Percentiles rank a stretch among this genome's conserved stretches.
Evolutionary conservation across 2,329 filamentous ascomycete species (phyloP).

Genomic region (Nothophoma quercina): DNA sequence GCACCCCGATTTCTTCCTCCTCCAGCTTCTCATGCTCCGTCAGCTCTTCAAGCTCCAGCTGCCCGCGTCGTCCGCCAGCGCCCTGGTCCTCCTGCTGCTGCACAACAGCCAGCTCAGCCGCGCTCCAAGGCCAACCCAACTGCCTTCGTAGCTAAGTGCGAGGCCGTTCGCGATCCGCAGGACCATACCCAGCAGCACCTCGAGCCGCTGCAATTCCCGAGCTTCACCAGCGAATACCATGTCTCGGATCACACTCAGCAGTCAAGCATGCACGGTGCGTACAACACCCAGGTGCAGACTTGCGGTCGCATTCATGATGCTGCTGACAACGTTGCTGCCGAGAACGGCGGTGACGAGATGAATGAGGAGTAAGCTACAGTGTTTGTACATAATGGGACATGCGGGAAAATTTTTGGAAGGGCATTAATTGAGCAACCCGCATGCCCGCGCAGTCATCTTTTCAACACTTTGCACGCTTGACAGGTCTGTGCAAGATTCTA

Average conservation of each 20-base stretch:
- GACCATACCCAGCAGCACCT: neutral
- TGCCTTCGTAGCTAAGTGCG: slow-evolving; percentile 1
- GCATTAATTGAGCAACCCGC: too few relatives aligned
- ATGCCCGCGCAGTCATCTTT: too few relatives aligned
- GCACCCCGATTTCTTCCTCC: neutral
- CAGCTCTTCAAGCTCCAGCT: neutral
- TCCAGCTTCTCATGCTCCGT: neutral
- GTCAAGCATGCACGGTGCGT: neutral
- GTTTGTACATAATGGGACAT: too few relatives aligned
- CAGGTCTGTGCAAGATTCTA: too few relatives aligned
- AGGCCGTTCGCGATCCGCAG: neutral
- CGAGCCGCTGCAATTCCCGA: neutral
- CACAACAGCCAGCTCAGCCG: neutral
- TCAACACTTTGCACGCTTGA: too few relatives aligned
- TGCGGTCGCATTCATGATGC: neutral
- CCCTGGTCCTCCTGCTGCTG: neutral
- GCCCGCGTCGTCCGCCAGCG: neutral
- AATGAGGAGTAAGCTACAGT: neutral
- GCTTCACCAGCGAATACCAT: neutral
- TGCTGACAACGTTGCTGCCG: neutral
- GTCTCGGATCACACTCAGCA: neutral
- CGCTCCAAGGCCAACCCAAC: neutral
- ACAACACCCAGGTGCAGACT: too few relatives aligned
- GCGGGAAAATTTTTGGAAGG: too few relatives aligned
- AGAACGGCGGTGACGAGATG: neutral